Conservation (phyloP, 129 eudicot genomes). For the Cynara cardunculus region DNA sequence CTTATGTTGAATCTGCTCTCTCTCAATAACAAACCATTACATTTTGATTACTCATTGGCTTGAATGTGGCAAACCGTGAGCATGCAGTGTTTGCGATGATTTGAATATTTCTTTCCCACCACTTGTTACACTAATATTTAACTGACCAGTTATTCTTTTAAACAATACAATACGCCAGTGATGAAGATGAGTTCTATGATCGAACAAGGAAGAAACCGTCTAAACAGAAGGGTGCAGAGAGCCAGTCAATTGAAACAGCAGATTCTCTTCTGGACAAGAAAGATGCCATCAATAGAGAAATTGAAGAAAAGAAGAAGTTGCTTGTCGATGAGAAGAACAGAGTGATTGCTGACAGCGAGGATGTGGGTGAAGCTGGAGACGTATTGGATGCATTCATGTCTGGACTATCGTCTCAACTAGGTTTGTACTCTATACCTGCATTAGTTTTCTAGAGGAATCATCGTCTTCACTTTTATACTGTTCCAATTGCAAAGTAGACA, state of each 20-base stretch:
- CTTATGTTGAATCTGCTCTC: neutral
- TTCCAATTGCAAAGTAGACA: no score
- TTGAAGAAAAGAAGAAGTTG: slow-evolving; percentile 61
- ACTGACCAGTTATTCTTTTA: neutral
- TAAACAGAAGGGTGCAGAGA: slow-evolving; percentile 54
- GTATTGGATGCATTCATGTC: slow-evolving; percentile 94
- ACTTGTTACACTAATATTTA: neutral
- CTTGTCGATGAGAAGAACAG: slow-evolving; percentile 63
- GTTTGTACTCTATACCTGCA: slow-evolving; percentile 30
- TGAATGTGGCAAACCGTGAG: neutral
- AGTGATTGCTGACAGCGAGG: slow-evolving; percentile 27
- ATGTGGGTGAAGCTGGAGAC: slow-evolving; percentile 59
- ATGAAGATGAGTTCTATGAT: slow-evolving; percentile 96
- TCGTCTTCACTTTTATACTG: no score
- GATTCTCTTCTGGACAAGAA: slow-evolving; percentile 90
- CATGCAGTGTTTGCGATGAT: neutral
- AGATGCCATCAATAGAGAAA: slow-evolving; percentile 56
- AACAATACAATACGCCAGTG: slow-evolving; percentile 39
- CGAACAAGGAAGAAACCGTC: slow-evolving; percentile 70
- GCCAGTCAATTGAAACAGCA: slow-evolving; percentile 79
- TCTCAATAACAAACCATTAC: neutral
- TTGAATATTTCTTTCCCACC: neutral
- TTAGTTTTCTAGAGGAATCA: neutral
- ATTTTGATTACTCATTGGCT: neutral
- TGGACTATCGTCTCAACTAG: slow-evolving; percentile 84